Base-by-base conservation (phyloP, 2,329 filamentous ascomycete species). In the Plenodomus biglobosus region DNA sequence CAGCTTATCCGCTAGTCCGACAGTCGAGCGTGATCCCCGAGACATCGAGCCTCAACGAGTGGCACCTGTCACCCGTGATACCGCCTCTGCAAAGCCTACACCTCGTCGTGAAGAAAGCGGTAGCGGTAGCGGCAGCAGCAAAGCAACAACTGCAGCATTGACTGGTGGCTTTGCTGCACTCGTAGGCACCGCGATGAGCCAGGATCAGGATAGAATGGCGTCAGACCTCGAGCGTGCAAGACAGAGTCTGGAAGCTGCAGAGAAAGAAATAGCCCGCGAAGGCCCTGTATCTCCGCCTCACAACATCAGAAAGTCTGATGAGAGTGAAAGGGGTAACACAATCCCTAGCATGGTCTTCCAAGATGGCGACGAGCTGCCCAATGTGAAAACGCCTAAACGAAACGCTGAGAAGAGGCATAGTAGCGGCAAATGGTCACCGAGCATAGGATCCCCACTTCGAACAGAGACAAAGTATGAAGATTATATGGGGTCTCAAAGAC, bases 401-500 rank as follows among this genome's bases (percentile, higher is more conserved):
- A 78, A 77, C 48, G 55, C 76, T 64, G 66, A 78, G 70, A 78
- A 76, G 61, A 69, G 76, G 30, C 68, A 71, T 39, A 76, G 73
- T 44, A 66, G 66, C 35, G 66, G 69, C 42, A 68, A 62, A 22
- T 76, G 72, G 51, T 73, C 73, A 27, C 71, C 73, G 19, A 67
- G 68, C 16, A 66, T 74, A 8, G 72, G 72, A 46, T 77, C 75
- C 20, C 75, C 75, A 5, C 62, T 78, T 27, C 62, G 75, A 21
- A 68, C 73, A n/a, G 75, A 77, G 48, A 65, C 76, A 43, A 70
- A 72, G 20, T 71, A 72, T 44, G 66, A 76, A 16, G 75, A 77
- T 47, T 75, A 77, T 43, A 62, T 75, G 17, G 67, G 69, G 16
- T 44, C 56, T 11, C 38, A 30, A 1, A 40, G 48, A 5, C 40